Evolutionary conservation across 208 protist genomes (phyloP).

Genomic region (Endotrypanum monterogeii): DNA sequence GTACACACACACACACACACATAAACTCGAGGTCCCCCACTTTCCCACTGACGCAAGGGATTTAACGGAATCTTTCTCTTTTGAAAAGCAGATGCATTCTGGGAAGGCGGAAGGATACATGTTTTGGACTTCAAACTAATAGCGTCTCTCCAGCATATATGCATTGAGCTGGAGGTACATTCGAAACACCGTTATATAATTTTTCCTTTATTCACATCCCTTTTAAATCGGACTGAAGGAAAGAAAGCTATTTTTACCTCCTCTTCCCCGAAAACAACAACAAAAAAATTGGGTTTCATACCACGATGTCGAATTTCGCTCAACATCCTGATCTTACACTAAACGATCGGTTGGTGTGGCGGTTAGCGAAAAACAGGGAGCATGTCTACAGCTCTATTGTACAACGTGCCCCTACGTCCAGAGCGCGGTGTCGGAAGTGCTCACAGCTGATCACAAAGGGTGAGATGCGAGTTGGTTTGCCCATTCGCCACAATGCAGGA

Average conservation of each 20-base stretch:
- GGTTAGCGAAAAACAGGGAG: constrained; percentile 41
- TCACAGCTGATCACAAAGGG: constrained; percentile 81
- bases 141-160: background rate
- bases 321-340: constrained; percentile 66
- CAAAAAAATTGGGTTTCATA: background rate
- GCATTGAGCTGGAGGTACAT: background rate
- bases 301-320: constrained; percentile 55
- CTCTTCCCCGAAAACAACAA: background rate
- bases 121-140: background rate
- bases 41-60: background rate
- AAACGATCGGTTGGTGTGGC: constrained; percentile 67
- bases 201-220: background rate
- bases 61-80: background rate
- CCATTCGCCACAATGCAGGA: constrained; percentile 78
- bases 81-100: background rate
- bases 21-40: background rate
- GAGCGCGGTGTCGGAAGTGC: constrained; percentile 86
- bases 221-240: background rate
- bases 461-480: constrained; percentile 79
- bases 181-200: background rate
- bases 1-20: background rate
- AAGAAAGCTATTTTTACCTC: background rate
- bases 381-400: constrained; percentile 67
- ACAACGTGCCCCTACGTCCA: constrained; percentile 59
- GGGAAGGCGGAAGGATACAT: background rate